A percentile compares a stretch with the other conserved stretches of the same genome.
phyloP scores from a whole-genome alignment of 305 asterid genomes.

The Vinca major region DNA sequence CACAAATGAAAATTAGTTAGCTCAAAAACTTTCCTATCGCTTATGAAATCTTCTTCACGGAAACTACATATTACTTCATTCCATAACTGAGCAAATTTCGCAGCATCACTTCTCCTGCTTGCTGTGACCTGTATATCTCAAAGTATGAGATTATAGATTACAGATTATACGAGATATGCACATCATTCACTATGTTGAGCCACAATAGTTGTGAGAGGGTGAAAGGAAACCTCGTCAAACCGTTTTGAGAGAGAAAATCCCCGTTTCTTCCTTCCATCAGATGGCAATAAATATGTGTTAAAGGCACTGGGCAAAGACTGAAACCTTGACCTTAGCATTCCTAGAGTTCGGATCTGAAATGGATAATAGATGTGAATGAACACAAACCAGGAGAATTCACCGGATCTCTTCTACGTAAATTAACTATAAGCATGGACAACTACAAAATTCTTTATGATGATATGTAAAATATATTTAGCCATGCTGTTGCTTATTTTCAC shows the following conservation, averaged over 20 bases:
- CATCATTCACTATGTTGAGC: slow-evolving; percentile 8
- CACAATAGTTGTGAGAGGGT: slow-evolving; percentile 15
- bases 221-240: slow-evolving; percentile 52
- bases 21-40: slow-evolving; percentile 60
- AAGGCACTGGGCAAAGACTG: slow-evolving; percentile 97
- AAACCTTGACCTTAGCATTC: slow-evolving; percentile 94
- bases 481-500: neutral
- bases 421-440: neutral
- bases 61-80: slow-evolving; percentile 92
- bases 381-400: slow-evolving; percentile 13
- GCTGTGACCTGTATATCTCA: slow-evolving; percentile 46
- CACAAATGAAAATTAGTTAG: slow-evolving; percentile 16
- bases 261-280: slow-evolving; percentile 57
- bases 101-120: slow-evolving; percentile 89
- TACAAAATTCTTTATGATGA: neutral
- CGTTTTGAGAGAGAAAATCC: slow-evolving; percentile 65
- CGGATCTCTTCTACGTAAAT: slow-evolving; percentile 1
- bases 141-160: slow-evolving; percentile 1
- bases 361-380: slow-evolving; percentile 15
- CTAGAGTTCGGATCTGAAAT: slow-evolving; percentile 83
- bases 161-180: neutral
- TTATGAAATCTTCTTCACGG: slow-evolving; percentile 96
- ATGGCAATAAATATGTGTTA: slow-evolving; percentile 80
- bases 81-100: slow-evolving; percentile 95
- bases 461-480: neutral